Evolutionary conservation across 495 filamentous ascomycete species (phyloP).

Genomic region (Hypoxylon cercidicola): DNA sequence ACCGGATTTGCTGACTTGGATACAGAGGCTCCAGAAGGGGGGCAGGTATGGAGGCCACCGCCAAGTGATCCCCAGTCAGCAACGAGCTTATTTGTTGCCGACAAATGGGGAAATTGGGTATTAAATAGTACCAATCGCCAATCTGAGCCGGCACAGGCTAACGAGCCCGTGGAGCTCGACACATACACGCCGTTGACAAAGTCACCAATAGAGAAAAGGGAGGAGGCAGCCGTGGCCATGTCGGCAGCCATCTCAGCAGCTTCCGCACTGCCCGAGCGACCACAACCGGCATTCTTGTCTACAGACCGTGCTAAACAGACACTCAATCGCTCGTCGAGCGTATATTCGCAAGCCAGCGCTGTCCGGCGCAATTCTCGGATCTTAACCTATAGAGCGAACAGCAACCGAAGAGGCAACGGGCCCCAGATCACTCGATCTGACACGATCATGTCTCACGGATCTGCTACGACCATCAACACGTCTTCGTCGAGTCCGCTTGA

Average conservation of each 20-base stretch:
- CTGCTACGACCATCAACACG: constrained; percentile 47
- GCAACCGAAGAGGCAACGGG: constrained; percentile 32
- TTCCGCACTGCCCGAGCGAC: constrained; percentile 17
- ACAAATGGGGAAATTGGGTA: constrained; percentile 60
- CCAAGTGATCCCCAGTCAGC: constrained; percentile 51
- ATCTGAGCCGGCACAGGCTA: constrained; percentile 29
- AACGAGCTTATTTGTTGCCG: constrained; percentile 53
- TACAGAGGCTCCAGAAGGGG: constrained; percentile 39
- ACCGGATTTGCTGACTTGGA: constrained; percentile 58
- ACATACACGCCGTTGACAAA: constrained; percentile 54
- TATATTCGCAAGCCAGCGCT: constrained; percentile 43
- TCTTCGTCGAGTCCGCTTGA: constrained; percentile 38
- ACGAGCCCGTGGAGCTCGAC: constrained; percentile 43
- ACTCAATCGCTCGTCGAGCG: constrained; percentile 38
- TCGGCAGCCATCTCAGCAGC: constrained; percentile 41
- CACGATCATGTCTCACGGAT: constrained; percentile 43
- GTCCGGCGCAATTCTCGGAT: constrained; percentile 20
- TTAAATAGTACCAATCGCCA: constrained; percentile 43
- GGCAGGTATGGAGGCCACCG: constrained; percentile 54
- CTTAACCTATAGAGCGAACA: constrained; percentile 20
- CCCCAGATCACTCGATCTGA: constrained; percentile 29
- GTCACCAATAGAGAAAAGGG: constrained; percentile 52
- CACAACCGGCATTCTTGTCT: constrained; percentile 36
- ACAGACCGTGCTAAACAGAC: constrained; percentile 10
- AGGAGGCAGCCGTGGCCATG: constrained; percentile 43